Conservation (phyloP, 2,329 filamentous ascomycete species). For the Curvularia sp. region DNA sequence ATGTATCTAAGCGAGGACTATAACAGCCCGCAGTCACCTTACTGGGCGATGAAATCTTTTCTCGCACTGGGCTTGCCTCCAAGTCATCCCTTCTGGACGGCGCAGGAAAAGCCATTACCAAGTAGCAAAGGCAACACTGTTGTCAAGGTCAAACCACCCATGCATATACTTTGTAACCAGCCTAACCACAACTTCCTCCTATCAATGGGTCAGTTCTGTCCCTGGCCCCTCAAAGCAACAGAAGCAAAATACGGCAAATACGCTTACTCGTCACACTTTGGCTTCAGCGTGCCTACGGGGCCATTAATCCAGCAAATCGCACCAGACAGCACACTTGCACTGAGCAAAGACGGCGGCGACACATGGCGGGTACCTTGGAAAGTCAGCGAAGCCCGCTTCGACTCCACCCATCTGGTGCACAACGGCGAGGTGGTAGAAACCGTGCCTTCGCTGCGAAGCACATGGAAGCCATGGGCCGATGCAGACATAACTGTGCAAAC, state of each 20-base stretch:
- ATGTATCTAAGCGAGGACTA: conserved; percentile 66
- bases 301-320: conserved; percentile 51
- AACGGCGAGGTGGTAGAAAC: conserved; percentile 12
- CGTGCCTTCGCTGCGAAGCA: conserved; percentile 24
- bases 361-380: conserved; percentile 53
- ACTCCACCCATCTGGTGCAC: conserved; percentile 10
- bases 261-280: conserved; percentile 48
- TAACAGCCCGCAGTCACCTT: conserved; percentile 64
- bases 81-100: conserved; percentile 57
- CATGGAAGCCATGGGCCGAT: conserved; percentile 45
- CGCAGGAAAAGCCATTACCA: conserved; percentile 51
- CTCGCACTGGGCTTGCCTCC: conserved; percentile 51
- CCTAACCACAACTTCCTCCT: conserved; percentile 44
- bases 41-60: conserved; percentile 63
- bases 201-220: conserved; percentile 45
- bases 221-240: conserved; percentile 48
- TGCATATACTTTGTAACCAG: conserved; percentile 58
- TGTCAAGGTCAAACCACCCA: conserved; percentile 39
- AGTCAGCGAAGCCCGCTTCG: conserved; percentile 15
- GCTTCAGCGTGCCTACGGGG: conserved; percentile 52
- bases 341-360: conserved; percentile 51
- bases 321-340: conserved; percentile 50
- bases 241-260: conserved; percentile 49
- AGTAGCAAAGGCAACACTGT: background rate
- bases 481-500: conserved; percentile 35